phyloP scores from a whole-genome alignment of 768 basidiomycete genomes.

The Tylopilus subfusipes region DNA sequence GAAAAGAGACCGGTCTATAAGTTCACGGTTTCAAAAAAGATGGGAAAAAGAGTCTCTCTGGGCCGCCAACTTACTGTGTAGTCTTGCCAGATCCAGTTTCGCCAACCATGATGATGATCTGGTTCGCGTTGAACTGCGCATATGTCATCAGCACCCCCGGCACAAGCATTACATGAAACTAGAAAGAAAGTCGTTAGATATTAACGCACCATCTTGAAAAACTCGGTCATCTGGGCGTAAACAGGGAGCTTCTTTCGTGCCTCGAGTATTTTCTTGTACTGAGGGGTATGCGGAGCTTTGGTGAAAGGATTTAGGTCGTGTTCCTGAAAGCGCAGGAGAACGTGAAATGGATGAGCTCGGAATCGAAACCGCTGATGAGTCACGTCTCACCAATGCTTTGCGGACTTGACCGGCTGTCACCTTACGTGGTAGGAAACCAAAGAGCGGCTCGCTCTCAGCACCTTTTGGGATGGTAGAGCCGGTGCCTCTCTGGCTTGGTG shows the following conservation, averaged over 20 bases:
- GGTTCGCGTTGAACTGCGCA: constrained; percentile 40
- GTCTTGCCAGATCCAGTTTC: constrained; percentile 97
- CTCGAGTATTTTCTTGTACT: constrained; percentile 85
- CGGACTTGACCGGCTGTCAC: constrained; percentile 65
- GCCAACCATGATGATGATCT: constrained; percentile 88
- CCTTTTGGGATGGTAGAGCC: constrained; percentile 5
- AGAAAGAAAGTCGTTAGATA: not conserved
- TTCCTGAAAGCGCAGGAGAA: constrained; percentile 44
- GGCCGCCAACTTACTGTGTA: constrained; percentile 85
- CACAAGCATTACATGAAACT: not conserved
- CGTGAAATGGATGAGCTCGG: not conserved
- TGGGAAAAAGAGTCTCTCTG: constrained; percentile 17
- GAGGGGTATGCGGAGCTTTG: constrained; percentile 64
- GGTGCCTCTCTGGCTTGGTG: constrained; percentile 30
- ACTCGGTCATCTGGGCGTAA: constrained; percentile 88
- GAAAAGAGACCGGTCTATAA: constrained; percentile 27
- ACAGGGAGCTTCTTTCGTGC: constrained; percentile 88
- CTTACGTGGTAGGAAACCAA: constrained; percentile 68
- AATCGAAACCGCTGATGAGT: not conserved
- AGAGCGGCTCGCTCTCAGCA: constrained; percentile 55
- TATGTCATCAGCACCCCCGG: not conserved
- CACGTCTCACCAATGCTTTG: constrained; percentile 61
- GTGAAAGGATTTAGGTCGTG: constrained; percentile 88
- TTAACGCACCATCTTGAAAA: constrained; percentile 76
- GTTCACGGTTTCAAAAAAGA: constrained; percentile 14